Percentiles rank a stretch among this genome's conserved stretches.
Conservation (phyloP, 2,329 filamentous ascomycete species). For the Catunica adiposa region DNA sequence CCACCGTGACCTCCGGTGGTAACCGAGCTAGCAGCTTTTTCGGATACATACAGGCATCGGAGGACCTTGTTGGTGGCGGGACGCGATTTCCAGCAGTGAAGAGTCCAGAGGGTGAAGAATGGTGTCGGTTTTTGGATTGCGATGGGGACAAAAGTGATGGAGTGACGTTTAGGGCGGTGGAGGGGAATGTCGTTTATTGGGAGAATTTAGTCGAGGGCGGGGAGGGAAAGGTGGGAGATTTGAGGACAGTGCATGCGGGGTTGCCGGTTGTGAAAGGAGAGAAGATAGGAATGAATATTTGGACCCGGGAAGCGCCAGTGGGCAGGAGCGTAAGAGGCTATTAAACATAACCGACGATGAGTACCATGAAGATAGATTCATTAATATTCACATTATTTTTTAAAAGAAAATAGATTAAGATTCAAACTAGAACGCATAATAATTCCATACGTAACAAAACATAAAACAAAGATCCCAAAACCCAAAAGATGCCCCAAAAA, state of each 20-base stretch:
- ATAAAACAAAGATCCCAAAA: constrained; percentile 1
- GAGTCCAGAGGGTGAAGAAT: constrained; percentile 17
- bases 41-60: constrained; percentile 27
- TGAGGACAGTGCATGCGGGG: constrained; percentile 30
- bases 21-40: constrained; percentile 32
- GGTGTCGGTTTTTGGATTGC: constrained; percentile 31
- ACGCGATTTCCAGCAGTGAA: constrained; percentile 31
- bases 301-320: constrained; percentile 29
- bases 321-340: constrained; percentile 8
- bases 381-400: neutral
- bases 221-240: constrained; percentile 24
- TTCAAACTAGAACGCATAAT: too few relatives aligned
- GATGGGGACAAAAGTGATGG: constrained; percentile 31
- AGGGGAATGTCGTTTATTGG: constrained; percentile 34
- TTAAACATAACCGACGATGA: neutral
- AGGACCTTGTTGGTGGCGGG: constrained; percentile 29
- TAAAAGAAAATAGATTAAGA: neutral
- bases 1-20: constrained; percentile 24
- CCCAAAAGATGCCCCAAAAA: neutral
- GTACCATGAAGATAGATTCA: neutral
- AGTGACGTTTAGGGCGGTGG: constrained; percentile 30
- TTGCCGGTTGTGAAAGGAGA: constrained; percentile 29
- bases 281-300: constrained; percentile 37
- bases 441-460: neutral
- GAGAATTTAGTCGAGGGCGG: constrained; percentile 24